Base-by-base conservation (phyloP, 352 stramenopile species). In the Phytophthora vignae region DNA sequence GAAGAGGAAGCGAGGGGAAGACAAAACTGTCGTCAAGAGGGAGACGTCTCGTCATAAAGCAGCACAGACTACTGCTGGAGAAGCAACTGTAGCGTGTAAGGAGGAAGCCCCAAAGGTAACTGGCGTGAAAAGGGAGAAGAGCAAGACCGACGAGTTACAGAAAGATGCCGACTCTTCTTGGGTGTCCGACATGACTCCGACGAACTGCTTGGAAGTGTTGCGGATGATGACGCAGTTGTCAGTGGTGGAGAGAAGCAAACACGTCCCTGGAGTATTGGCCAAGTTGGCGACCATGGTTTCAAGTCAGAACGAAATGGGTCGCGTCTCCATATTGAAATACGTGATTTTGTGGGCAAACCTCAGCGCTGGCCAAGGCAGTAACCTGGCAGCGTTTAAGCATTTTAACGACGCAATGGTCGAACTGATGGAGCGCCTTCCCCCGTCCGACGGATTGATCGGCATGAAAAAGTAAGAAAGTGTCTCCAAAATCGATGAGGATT, bases 221-320 rank as follows among this genome's bases (percentile, higher is more conserved):
- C 36, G 49, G 33, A 67, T 46, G 49, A 54, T 67, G 60, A 67
- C 60, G 10, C 49, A 67, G 10, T 27, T 54, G 25, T 54, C 60
- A 21, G 60, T 60, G n/a, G 15, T 4, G 10, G 36, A 42, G 6
- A 25, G 49, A 15, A 52, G 22, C 6, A 33, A 60, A n/a, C 49
- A 60, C 10, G 21, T 67, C 9, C 6, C 49, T 33, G 33, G 6
- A 31, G 21, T 60, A 9, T n/a, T 59, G 15, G 7, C 21, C 2
- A 58, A 67, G 25, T 36, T 67, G 60, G n/a, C 44, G 17, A 29
- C 17, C 4, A 42, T 67, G 42, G 14, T 46, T 12, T 33, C 25
- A 12, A 14, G 36, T 15, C 36, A 42, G 12, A 42, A 42, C 12
- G 36, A 42, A 33, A 36, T 21, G 2, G 15, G 40, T 9, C 33